Evolutionary conservation across 176 grass and related monocot genomes (phyloP), one percentile per base, ranked within the genome.

Genomic region (Bolboschoenus planiculmis): DNA sequence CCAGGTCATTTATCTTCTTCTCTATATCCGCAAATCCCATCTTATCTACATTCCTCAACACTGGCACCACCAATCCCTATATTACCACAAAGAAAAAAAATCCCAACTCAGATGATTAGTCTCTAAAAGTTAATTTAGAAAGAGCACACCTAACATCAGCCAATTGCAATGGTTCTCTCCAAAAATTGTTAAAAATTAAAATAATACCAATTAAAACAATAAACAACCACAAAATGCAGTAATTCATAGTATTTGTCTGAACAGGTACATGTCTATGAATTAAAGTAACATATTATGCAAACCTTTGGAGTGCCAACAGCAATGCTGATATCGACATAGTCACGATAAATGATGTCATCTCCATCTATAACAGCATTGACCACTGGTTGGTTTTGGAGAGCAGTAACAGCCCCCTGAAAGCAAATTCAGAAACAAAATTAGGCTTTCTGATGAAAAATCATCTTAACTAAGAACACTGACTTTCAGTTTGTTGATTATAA

Each of bases 221-320:
- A n/a, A 33, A 64, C 31, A 65, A 65, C 36, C 7, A 76, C 66
- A 78, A 84, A 13, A 85, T 36, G 86, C 37, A 91, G 36, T 56
- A 62, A 16, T 84, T 46, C 1, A 76, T 9, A 68, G 29, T 63
- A 4, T 56, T 75, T 50, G 4, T 53, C 10, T 31, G 7, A 10
- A 78, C 61, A 20, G 44, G 44, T 34, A 78, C 2, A 31, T 50
- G 35, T 56, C 1, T 10, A 60, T 24, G 15, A 54, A 53, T 67
- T 31, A 23, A 86, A 60, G 23, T 18, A 64, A 21, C 33, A 55
- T 16, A 84, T 57, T 7, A 39, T 47, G 57, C 63, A 60, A 74
- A 91, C 94, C 94, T 97, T 94, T 24, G 92, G 87, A 81, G 95
- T 98, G 79, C 95, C 95, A 83, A 98, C 95, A 77, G 92, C 95